Conservation (phyloP, 2,329 filamentous ascomycete genomes). For the Penicillium glabrum region DNA sequence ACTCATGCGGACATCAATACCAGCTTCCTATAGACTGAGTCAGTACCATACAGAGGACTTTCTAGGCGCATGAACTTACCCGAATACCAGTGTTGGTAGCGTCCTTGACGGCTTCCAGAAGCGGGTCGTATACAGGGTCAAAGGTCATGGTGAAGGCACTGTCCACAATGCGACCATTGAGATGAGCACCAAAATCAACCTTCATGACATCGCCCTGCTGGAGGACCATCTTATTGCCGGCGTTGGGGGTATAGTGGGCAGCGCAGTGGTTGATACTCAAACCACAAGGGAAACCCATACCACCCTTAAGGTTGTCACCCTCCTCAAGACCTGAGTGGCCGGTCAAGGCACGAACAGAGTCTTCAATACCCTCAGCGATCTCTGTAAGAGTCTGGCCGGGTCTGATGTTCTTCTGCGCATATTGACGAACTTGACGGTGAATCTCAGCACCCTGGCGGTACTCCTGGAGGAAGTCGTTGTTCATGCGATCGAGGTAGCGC, state of each 20-base stretch:
- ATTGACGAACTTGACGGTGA: conserved; percentile 84
- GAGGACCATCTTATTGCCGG: conserved; percentile 74
- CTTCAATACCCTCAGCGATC: conserved; percentile 85
- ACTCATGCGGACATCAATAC: conserved; percentile 85
- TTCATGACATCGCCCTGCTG: conserved; percentile 70
- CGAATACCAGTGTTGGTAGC: conserved; percentile 74
- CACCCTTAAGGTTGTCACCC: conserved; percentile 74
- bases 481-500: conserved; percentile 76
- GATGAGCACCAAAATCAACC: conserved; percentile 70
- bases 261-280: conserved; percentile 82
- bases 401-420: conserved; percentile 76
- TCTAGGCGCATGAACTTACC: conserved; percentile 33
- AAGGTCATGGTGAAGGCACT: conserved; percentile 70
- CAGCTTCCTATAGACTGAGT: conserved; percentile 65
- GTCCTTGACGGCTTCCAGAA: conserved; percentile 66
- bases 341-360: conserved; percentile 73
- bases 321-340: conserved; percentile 75
- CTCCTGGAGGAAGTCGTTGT: conserved; percentile 75
- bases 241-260: conserved; percentile 84
- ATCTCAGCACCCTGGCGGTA: conserved; percentile 84
- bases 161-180: conserved; percentile 71
- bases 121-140: conserved; percentile 67
- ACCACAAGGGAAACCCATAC: conserved; percentile 85
- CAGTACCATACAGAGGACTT: conserved; percentile 5
- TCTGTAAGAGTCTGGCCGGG: conserved; percentile 78